Evolutionary conservation across 2,329 filamentous ascomycete species (phyloP), one percentile per base, ranked within the genome.

Genomic region (Truncatella angustata): DNA sequence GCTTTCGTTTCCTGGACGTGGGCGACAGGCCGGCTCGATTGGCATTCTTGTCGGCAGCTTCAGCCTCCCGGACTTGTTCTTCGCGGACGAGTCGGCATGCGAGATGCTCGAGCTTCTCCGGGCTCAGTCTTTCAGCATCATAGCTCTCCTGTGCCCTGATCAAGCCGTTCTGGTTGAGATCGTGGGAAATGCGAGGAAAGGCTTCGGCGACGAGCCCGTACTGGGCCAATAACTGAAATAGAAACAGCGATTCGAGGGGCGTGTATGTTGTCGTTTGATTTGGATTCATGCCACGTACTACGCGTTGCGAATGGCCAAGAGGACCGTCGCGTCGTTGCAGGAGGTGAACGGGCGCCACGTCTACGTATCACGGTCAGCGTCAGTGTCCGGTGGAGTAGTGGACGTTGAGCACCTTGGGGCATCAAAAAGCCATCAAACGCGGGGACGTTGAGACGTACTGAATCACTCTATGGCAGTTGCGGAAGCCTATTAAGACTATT

Each of bases 231-330:
- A 86, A 87, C 72, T 93, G 90, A 74, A 94, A 93, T 64, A 96
- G 81, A 60, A 94, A 82, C 56, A 95, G 80, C 66, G 87, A 88
- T 80, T 96, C 91, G 76, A 95, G 88, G 61, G 87, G 83, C 66
- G 90, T 93, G 73, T 94, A 92, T 66, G 83, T 79, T 70, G 72
- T 69, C 70, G 72, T 69, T 67, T 74, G 70, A 75, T n/a, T n/a
- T n/a, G n/a, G n/a, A n/a, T 75, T 80, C 79, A 82, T 82, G 70
- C 75, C 78, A 75, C 75, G 67, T 67, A 70, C 71, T 72, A 71
- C 74, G 66, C 77, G 77, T 79, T 78, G 77, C 74, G 74, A 73
- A 71, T 70, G 70, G 72, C 78, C 76, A 77, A 79, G 76, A 77
- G 74, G 73, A 73, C 70, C 73, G 72, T 77, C 70, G 69, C 73